phyloP scores from a whole-genome alignment of 345 rosid genomes.

The Bretschneidera sinensis region DNA sequence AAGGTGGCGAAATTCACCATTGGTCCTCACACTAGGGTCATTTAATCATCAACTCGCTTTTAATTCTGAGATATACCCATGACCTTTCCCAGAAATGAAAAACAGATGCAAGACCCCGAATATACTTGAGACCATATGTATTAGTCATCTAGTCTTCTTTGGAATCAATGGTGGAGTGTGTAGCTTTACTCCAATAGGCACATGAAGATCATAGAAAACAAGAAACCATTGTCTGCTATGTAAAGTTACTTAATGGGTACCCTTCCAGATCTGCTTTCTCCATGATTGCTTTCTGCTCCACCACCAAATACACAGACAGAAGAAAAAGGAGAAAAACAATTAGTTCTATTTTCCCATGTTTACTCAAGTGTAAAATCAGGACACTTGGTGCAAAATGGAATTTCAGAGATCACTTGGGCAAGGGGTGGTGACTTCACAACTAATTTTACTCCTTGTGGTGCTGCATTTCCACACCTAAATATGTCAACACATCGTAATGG shows the following conservation, averaged over 20 bases:
- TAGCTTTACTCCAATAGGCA: too few relatives aligned
- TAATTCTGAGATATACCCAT: too few relatives aligned
- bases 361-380: neutral
- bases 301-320: slow-evolving; percentile 11
- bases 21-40: too few relatives aligned
- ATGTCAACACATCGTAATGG: neutral
- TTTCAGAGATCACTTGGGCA: neutral
- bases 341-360: neutral
- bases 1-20: too few relatives aligned
- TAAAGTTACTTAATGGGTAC: slow-evolving; percentile 15
- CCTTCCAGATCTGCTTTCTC: slow-evolving; percentile 45
- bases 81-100: too few relatives aligned
- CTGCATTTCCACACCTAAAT: neutral
- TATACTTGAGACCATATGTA: too few relatives aligned
- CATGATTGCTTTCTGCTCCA: slow-evolving; percentile 44
- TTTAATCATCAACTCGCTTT: too few relatives aligned
- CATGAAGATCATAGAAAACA: neutral
- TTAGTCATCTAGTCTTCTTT: too few relatives aligned
- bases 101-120: too few relatives aligned
- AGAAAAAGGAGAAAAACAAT: neutral
- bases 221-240: slow-evolving; percentile 1
- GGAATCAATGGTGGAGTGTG: too few relatives aligned
- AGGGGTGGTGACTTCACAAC: neutral
- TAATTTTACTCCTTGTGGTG: neutral
- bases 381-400: neutral